Evolutionary conservation across 768 basidiomycete genomes (phyloP), one percentile per base, ranked within the genome.

Genomic region (Tephrocybe sp.): DNA sequence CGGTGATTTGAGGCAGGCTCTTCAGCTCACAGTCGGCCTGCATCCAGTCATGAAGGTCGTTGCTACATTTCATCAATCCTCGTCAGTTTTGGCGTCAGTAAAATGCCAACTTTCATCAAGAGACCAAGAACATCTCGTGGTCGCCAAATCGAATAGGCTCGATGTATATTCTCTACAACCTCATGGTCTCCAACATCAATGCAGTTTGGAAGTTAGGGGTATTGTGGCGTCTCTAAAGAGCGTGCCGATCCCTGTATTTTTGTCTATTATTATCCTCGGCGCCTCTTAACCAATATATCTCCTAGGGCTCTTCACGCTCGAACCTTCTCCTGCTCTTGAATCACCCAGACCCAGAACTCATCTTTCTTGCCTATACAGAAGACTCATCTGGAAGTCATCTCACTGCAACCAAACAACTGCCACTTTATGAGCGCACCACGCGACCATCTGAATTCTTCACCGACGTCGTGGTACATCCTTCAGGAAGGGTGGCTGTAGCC

Each of bases 1-100:
- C 23, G 32, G 7, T 47, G 14, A 14, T n/a, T 3, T 49, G 11
- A 23, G 22, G 23, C 34, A 39, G 11, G 10, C 17, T 22, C 33
- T 30, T 42, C 8, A 12, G 26, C 45, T 33, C 19, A 36, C 20
- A 19, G 3, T 26, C 26, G 26, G 7, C 26, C 26, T 26, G 26
- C 26, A 26, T 26, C 39, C 48, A 46, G 45, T 54, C 35, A 79
- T 79, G 77, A 80, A 78, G 65, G 62, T 90, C 53, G 76, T 91
- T 30, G 78, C 84, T 9, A 92, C 90, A 6, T 89, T 90, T 64
- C 87, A 91, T 63, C 76, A 75, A 4, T 78, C 89, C 2, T 87
- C 90, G 1, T 85, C 90, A 1, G 84, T 91, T 43, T 56, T 83
- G 8, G 74, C 73, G 55, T 91, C 89, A 23, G 62, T 85, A 20